These are phyloP conservation scores for Trichodelitschia bisporula DNA, from an alignment of 495 filamentous ascomycete genomes.

Conservation along the genomic window DNA sequence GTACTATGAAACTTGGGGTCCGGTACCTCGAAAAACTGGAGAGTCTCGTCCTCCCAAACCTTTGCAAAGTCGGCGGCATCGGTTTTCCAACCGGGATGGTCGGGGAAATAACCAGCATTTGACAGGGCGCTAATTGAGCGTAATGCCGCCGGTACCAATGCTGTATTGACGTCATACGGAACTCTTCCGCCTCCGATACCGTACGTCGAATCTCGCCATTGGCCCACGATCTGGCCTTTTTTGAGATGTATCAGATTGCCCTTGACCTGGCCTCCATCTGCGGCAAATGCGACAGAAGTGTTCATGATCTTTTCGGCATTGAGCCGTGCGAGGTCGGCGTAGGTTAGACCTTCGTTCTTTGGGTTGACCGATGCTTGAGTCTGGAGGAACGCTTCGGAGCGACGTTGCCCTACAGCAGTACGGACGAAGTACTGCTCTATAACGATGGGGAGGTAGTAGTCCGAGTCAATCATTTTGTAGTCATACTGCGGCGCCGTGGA, in stretches of 20 bases:
- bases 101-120: constrained; percentile 22
- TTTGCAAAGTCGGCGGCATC: constrained; percentile 26
- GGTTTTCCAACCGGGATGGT: constrained; percentile 21
- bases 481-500: constrained; percentile 29
- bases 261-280: constrained; percentile 20
- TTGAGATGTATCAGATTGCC: constrained; percentile 33
- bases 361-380: constrained; percentile 21
- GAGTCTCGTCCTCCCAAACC: constrained; percentile 36
- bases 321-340: constrained; percentile 23
- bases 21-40: constrained; percentile 29
- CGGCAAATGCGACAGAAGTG: constrained; percentile 27
- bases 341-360: constrained; percentile 25
- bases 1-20: constrained; percentile 1
- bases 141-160: constrained; percentile 33
- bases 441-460: constrained; percentile 31
- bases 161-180: constrained; percentile 42
- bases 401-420: constrained; percentile 18
- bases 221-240: constrained; percentile 27
- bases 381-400: constrained; percentile 23
- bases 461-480: constrained; percentile 44
- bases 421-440: constrained; percentile 33
- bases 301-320: constrained; percentile 33
- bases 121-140: constrained; percentile 29
- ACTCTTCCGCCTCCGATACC: constrained; percentile 37
- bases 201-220: constrained; percentile 37